Percentiles rank a stretch among this genome's conserved stretches.
These are phyloP conservation scores for Emmonsiellopsis sp. DNA, from an alignment of 2,329 filamentous ascomycete species.

Conservation along the genomic window DNA sequence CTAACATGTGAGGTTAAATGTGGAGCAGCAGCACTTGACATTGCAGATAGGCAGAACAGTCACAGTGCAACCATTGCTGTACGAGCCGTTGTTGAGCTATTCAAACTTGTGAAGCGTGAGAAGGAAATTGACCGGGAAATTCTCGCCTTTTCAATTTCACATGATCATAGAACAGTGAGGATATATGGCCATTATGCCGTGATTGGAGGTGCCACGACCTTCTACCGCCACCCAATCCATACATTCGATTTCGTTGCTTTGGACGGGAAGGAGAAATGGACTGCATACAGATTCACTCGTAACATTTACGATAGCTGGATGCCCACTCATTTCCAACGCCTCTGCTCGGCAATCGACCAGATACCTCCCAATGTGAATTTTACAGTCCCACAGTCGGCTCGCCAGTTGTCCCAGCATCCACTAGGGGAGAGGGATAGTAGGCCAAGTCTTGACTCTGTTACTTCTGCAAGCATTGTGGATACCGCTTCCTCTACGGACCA, in stretches of 20 bases:
- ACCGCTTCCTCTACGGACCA: too few species aligned
- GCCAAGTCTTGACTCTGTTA: too few species aligned
- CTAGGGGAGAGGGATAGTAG: too few species aligned
- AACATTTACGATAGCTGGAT: constrained; percentile 30
- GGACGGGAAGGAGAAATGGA: constrained; percentile 28
- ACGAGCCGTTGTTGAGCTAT: constrained; percentile 23
- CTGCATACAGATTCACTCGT: constrained; percentile 26
- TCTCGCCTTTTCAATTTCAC: constrained; percentile 9
- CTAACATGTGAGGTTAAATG: constrained; percentile 18
- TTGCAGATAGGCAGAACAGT: constrained; percentile 20
- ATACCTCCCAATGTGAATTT: too few species aligned
- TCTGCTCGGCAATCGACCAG: too few species aligned
- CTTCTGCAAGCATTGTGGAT: too few species aligned
- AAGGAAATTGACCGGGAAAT: too few species aligned
- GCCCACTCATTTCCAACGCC: constrained; percentile 9
- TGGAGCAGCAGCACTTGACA: constrained; percentile 15
- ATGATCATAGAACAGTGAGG: constrained; percentile 22
- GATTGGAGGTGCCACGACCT: constrained; percentile 24
- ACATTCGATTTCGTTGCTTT: constrained; percentile 23
- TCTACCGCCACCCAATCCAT: constrained; percentile 31
- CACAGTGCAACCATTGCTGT: constrained; percentile 25
- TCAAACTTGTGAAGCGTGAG: too few species aligned
- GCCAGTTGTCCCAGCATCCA: too few species aligned
- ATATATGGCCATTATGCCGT: constrained; percentile 37
- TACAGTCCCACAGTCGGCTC: too few species aligned